These are phyloP conservation scores for Collybiopsis luxurians DNA, from an alignment of 768 basidiomycete species.

Conservation along the genomic window DNA sequence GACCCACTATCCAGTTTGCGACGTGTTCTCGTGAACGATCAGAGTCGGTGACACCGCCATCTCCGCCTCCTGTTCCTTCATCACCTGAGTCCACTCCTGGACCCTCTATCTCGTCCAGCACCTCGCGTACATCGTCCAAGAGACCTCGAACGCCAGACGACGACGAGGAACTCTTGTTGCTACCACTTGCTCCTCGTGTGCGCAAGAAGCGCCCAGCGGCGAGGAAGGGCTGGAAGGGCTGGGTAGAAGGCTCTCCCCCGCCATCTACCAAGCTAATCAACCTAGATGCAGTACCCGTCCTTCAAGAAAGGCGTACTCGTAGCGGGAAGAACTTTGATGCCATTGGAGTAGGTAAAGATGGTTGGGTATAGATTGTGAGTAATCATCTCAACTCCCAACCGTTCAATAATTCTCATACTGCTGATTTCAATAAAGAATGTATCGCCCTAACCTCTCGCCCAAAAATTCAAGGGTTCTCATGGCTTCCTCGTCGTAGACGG, in stretches of 20 bases:
- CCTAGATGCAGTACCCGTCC: constrained; percentile 66
- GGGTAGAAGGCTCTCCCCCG: constrained; percentile 83
- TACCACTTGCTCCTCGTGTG: constrained; percentile 25
- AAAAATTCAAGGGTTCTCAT: background rate
- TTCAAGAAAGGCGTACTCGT: constrained; percentile 74
- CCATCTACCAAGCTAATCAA: constrained; percentile 82
- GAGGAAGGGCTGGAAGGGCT: constrained; percentile 88
- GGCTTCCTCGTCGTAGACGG: constrained; percentile 1
- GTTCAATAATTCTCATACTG: constrained; percentile 46
- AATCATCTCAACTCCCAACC: constrained; percentile 34
- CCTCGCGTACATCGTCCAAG: constrained; percentile 79
- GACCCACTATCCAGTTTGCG: constrained; percentile 74
- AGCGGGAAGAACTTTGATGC: constrained; percentile 86
- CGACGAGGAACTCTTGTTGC: constrained; percentile 35
- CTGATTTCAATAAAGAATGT: constrained; percentile 20
- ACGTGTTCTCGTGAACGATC: constrained; percentile 55
- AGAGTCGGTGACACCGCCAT: constrained; percentile 71
- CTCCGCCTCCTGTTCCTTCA: constrained; percentile 39
- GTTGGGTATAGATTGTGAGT: constrained; percentile 67
- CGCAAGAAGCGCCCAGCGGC: constrained; percentile 63
- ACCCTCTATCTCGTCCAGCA: constrained; percentile 69
- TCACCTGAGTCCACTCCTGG: constrained; percentile 75
- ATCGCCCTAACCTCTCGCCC: constrained; percentile 23
- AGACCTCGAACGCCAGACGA: constrained; percentile 75
- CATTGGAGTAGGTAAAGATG: constrained; percentile 72